Evolutionary conservation across 225 moss, liverwort and hornwort genomes (phyloP).

Genomic region (Bryoerythrophyllum caledonicum): DNA sequence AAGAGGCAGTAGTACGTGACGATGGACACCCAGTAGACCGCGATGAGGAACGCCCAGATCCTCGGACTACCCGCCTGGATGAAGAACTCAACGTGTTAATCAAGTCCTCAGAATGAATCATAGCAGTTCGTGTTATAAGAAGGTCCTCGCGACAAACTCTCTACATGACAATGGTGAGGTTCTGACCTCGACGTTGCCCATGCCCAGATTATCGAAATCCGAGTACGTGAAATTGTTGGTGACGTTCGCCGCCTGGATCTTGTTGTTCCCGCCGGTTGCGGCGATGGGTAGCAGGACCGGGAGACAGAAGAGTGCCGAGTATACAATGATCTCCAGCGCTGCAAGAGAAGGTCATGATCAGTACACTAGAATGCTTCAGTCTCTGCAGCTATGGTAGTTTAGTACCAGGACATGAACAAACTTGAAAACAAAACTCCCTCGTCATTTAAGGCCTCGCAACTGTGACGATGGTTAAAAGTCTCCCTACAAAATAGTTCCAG

Average conservation of each 20-base stretch:
- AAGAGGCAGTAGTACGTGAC: constrained; percentile 62
- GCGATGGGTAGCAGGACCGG: constrained; percentile 67
- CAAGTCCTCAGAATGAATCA: too few species aligned
- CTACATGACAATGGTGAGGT: neutral
- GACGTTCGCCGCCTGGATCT: neutral
- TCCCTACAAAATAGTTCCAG: too few species aligned
- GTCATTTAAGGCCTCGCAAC: neutral
- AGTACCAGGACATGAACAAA: too few species aligned
- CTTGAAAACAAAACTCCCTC: too few species aligned
- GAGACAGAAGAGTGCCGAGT: constrained; percentile 52
- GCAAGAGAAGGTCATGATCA: constrained; percentile 5
- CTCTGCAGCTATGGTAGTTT: neutral
- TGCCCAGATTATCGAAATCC: constrained; percentile 66
- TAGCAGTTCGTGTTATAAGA: too few species aligned
- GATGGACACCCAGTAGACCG: constrained; percentile 60
- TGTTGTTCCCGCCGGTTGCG: constrained; percentile 53
- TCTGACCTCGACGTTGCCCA: constrained; percentile 76
- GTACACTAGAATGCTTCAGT: neutral
- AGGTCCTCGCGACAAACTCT: too few species aligned
- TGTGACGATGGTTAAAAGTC: too few species aligned
- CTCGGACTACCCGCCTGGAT: constrained; percentile 48
- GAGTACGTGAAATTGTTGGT: constrained; percentile 26
- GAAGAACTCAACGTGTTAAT: too few species aligned
- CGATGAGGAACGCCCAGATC: constrained; percentile 77
- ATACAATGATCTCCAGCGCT: constrained; percentile 73